Percentiles rank a stretch among this genome's conserved stretches.
Evolutionary conservation across 2,329 filamentous ascomycete species (phyloP).

Genomic region (Paraconiothyrium sp.): DNA sequence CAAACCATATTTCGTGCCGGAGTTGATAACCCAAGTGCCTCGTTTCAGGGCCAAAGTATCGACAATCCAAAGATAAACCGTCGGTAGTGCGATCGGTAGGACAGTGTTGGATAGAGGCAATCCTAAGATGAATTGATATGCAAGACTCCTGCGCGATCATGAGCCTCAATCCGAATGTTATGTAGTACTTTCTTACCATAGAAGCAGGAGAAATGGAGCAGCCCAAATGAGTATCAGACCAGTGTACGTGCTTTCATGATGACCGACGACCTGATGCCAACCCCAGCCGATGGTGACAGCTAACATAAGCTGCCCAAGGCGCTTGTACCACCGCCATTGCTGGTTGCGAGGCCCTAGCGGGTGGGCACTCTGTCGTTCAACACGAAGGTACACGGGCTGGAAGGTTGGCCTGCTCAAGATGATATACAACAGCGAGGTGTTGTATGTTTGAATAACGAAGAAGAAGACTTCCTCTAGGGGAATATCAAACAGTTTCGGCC

Average conservation of each 20-base stretch:
- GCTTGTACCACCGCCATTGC: conserved; percentile 54
- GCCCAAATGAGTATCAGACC: conserved; percentile 77
- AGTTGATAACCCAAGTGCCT: conserved; percentile 77
- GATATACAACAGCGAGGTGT: conserved; percentile 73
- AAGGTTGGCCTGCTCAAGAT: conserved; percentile 71
- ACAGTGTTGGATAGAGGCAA: conserved; percentile 68
- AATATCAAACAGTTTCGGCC: conserved; percentile 70
- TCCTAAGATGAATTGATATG: conserved; percentile 69
- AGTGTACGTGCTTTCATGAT: conserved; percentile 68
- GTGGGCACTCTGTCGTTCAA: conserved; percentile 44
- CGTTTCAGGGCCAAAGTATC: conserved; percentile 73
- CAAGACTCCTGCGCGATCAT: conserved; percentile 59
- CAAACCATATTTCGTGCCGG: conserved; percentile 71
- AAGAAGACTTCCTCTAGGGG: conserved; percentile 79
- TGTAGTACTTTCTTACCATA: conserved; percentile 58
- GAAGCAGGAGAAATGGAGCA: conserved; percentile 69
- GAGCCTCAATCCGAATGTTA: conserved; percentile 5
- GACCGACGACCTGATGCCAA: conserved; percentile 55
- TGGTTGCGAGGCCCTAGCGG: conserved; percentile 31
- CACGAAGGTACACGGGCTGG: conserved; percentile 62
- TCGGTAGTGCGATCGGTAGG: conserved; percentile 70
- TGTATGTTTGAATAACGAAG: conserved; percentile 80
- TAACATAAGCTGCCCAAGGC: conserved; percentile 62
- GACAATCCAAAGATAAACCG: conserved; percentile 75
- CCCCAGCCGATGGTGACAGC: conserved; percentile 57